Percentiles rank a stretch among this genome's conserved stretches.
phyloP scores from a whole-genome alignment of 768 basidiomycete genomes.

The Kwoniella heveanensis region DNA sequence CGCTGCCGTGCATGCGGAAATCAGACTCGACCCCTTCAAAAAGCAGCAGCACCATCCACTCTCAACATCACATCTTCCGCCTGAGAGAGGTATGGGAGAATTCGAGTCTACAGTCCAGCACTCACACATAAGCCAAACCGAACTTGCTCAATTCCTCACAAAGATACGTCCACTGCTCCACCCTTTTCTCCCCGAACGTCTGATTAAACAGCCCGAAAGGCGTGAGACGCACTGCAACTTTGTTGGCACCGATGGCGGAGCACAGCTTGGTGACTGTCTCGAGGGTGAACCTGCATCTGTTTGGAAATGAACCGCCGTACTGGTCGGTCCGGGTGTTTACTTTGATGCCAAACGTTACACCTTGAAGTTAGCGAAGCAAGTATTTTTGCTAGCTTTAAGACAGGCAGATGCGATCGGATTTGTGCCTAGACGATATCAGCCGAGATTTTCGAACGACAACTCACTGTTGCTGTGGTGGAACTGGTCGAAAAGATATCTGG shows the following conservation, averaged over 20 bases:
- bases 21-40: too few species aligned
- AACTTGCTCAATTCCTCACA: constrained; percentile 33
- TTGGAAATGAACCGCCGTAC: constrained; percentile 56
- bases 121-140: constrained; percentile 47
- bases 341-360: constrained; percentile 12
- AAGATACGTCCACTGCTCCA: constrained; percentile 47
- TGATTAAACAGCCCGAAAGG: constrained; percentile 38
- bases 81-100: too few species aligned
- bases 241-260: constrained; percentile 31
- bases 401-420: too few species aligned
- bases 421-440: too few species aligned
- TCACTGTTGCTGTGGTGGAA: constrained; percentile 33
- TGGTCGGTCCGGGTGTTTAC: constrained; percentile 57
- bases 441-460: too few species aligned
- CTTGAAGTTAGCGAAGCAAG: too few species aligned
- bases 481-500: constrained; percentile 44
- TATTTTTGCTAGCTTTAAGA: too few species aligned
- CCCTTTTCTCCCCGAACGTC: constrained; percentile 30
- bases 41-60: too few species aligned
- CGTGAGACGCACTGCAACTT: constrained; percentile 28
- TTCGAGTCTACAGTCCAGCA: background rate
- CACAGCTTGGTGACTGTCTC: constrained; percentile 53
- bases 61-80: too few species aligned
- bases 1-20: too few species aligned
- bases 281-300: constrained; percentile 55